Conservation (phyloP, 306 rosid genomes). For the Neltuma alba region DNA sequence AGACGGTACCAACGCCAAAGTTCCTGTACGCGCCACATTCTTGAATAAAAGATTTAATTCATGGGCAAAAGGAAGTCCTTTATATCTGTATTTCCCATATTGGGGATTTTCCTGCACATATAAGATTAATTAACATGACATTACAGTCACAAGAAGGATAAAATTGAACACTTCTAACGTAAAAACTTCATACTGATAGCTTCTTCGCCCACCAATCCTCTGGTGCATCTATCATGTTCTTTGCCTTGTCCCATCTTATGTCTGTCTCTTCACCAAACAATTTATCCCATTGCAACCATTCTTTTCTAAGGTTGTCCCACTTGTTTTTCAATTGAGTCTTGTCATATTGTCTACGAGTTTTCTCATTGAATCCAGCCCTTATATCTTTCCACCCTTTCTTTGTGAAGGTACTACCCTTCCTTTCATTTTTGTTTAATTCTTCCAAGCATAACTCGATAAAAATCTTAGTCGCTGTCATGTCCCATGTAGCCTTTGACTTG, state of each 20-base stretch:
- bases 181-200: not conserved
- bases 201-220: not conserved
- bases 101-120: conserved; percentile 2
- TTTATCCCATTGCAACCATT: not conserved
- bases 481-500: conserved; percentile 9
- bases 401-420: not conserved
- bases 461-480: not conserved
- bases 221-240: not conserved
- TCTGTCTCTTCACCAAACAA: not conserved
- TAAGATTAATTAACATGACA: not conserved
- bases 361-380: not conserved
- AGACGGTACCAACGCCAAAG: not conserved
- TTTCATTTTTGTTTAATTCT: not conserved
- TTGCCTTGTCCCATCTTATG: not conserved
- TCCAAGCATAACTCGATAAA: not conserved
- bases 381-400: conserved; percentile 6
- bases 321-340: not conserved
- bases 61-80: not conserved
- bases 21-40: not conserved
- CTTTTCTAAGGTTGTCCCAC: conserved; percentile 6
- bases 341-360: not conserved
- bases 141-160: not conserved
- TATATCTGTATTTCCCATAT: not conserved
- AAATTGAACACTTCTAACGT: not conserved
- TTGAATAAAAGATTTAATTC: not conserved